phyloP scores from a whole-genome alignment of 2,329 filamentous ascomycete genomes.

The Aschersonia sp. region DNA sequence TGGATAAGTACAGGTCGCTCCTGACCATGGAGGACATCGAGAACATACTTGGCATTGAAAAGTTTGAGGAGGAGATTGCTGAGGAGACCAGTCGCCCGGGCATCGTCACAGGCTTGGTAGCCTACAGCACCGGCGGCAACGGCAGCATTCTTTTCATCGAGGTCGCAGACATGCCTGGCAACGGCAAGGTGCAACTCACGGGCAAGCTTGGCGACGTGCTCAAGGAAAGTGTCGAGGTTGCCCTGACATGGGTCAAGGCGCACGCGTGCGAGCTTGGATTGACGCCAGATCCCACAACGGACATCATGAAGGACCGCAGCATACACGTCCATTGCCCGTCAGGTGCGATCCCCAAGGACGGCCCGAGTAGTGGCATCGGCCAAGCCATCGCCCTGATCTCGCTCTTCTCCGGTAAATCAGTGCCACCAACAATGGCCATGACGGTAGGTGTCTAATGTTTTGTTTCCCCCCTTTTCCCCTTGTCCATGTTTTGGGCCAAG shows the following conservation, averaged over 20 bases:
- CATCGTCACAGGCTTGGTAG: constrained; percentile 89
- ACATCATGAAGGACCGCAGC: constrained; percentile 90
- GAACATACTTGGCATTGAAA: constrained; percentile 80
- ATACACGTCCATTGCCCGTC: constrained; percentile 94
- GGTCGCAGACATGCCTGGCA: constrained; percentile 91
- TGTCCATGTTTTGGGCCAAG: background rate
- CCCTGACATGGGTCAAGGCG: constrained; percentile 90
- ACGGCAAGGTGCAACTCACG: constrained; percentile 82
- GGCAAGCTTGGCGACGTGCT: constrained; percentile 93
- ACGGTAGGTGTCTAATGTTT: constrained; percentile 39
- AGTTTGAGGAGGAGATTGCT: constrained; percentile 89
- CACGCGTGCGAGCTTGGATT: constrained; percentile 86
- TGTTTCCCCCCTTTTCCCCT: background rate
- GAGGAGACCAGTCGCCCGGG: constrained; percentile 74
- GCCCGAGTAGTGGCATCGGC: constrained; percentile 73
- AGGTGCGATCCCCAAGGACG: constrained; percentile 90
- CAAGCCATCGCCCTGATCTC: constrained; percentile 90
- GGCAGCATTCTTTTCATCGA: constrained; percentile 97
- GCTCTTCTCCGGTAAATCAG: constrained; percentile 70
- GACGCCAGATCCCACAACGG: constrained; percentile 63
- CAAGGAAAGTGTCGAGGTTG: constrained; percentile 94
- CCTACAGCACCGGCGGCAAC: constrained; percentile 83
- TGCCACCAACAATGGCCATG: constrained; percentile 91
- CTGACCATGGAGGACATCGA: constrained; percentile 74
- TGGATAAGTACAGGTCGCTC: constrained; percentile 56